A percentile compares a stretch with the other conserved stretches of the same genome.
phyloP scores from a whole-genome alignment of 495 filamentous ascomycete species.

The Platismatia glauca region DNA sequence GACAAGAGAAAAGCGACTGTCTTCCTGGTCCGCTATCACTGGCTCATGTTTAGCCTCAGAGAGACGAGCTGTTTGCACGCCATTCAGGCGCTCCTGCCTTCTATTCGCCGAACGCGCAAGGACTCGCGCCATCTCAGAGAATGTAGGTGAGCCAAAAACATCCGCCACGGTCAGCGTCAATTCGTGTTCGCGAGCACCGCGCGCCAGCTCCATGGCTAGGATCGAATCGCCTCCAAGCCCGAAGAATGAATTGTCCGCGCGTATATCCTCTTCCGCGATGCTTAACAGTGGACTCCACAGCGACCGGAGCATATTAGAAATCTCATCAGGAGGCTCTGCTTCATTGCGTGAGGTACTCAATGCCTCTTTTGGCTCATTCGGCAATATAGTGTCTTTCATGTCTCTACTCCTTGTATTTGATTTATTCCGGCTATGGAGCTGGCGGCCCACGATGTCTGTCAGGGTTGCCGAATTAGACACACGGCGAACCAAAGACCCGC shows the following conservation, averaged over 20 bases:
- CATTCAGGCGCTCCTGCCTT: slow-evolving; percentile 18
- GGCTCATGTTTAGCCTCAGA: neutral
- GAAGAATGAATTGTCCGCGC: slow-evolving; percentile 41
- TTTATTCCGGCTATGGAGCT: neutral
- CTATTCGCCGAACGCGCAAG: slow-evolving; percentile 23
- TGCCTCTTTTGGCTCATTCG: neutral
- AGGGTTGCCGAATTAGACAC: neutral
- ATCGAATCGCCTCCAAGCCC: slow-evolving; percentile 48
- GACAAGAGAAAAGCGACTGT: slow-evolving; percentile 33
- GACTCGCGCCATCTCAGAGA: slow-evolving; percentile 38
- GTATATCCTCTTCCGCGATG: slow-evolving; percentile 33
- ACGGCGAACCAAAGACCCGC: neutral
- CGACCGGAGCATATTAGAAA: slow-evolving; percentile 32
- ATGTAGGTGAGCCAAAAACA: slow-evolving; percentile 40
- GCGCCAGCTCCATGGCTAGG: slow-evolving; percentile 59
- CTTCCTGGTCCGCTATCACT: neutral
- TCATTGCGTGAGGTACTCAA: neutral
- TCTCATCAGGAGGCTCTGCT: slow-evolving; percentile 10
- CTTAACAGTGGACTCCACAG: slow-evolving; percentile 41
- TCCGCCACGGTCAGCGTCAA: slow-evolving; percentile 48
- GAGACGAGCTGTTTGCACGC: slow-evolving; percentile 18
- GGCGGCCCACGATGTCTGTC: slow-evolving; percentile 3
- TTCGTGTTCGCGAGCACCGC: slow-evolving; percentile 45
- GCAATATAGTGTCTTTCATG: neutral
- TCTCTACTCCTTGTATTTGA: neutral